A percentile compares a stretch with the other conserved stretches of the same genome.
Evolutionary conservation across 371 early-diverging fungal species (phyloP).

Genomic region (Mortierella sp.): DNA sequence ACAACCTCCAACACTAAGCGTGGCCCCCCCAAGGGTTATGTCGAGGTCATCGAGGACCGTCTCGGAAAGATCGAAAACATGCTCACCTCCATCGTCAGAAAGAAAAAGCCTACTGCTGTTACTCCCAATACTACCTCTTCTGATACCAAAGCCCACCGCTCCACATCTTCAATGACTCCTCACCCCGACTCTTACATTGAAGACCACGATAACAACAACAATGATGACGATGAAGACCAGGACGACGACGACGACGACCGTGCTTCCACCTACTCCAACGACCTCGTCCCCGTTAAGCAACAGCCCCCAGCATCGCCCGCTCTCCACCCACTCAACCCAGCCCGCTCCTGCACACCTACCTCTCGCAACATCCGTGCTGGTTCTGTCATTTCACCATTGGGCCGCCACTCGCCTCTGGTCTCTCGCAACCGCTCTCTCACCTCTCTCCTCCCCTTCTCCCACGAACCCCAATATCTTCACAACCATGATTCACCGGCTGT

Average conservation of each 20-base stretch:
- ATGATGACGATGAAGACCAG: slow-evolving; percentile 21
- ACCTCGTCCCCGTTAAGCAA: slow-evolving; percentile 47
- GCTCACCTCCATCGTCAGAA: slow-evolving; percentile 54
- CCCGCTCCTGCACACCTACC: slow-evolving; percentile 28
- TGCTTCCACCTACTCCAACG: slow-evolving; percentile 40
- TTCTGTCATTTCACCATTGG: slow-evolving; percentile 36
- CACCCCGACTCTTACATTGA: slow-evolving; percentile 13
- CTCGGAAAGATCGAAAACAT: slow-evolving; percentile 74
- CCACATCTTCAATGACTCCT: not conserved
- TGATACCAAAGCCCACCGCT: not conserved
- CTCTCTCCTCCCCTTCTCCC: slow-evolving; percentile 50
- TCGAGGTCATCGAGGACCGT: slow-evolving; percentile 79
- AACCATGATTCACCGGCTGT: slow-evolving; percentile 20
- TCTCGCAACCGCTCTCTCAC: slow-evolving; percentile 56
- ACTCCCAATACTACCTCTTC: slow-evolving; percentile 2
- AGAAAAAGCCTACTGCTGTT: slow-evolving; percentile 30
- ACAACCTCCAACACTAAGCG: slow-evolving; percentile 64
- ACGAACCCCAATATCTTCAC: slow-evolving; percentile 27
- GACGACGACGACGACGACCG: slow-evolving; percentile 44
- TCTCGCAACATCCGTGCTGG: slow-evolving; percentile 36
- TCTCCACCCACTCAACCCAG: slow-evolving; percentile 23
- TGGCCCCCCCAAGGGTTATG: slow-evolving; percentile 85
- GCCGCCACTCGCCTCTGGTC: slow-evolving; percentile 56
- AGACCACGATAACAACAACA: slow-evolving; percentile 15
- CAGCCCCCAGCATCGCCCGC: slow-evolving; percentile 54